phyloP scores from a whole-genome alignment of 345 rosid genomes.

The Eucalyptus coolabah region DNA sequence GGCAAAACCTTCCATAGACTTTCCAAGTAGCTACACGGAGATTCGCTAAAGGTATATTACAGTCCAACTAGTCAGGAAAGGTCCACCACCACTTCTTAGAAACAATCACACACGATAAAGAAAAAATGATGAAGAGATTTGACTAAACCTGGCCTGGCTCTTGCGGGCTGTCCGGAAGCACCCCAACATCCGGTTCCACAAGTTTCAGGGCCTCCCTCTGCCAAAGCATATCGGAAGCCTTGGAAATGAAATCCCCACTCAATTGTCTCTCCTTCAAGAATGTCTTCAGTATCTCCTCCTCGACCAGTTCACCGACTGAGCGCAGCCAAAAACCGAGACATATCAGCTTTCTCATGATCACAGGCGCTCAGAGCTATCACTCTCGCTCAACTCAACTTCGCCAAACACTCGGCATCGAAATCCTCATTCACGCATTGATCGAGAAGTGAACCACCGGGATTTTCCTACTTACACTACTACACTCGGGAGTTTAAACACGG shows the following conservation, averaged over 20 bases:
- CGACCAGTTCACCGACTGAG: slow-evolving; percentile 40
- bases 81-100: not conserved
- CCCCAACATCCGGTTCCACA: slow-evolving; percentile 17
- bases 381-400: not conserved
- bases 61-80: not conserved
- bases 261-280: slow-evolving; percentile 68
- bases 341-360: not conserved
- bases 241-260: slow-evolving; percentile 80
- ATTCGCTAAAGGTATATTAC: not conserved
- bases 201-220: slow-evolving; percentile 23
- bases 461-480: not conserved
- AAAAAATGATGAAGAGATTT: not conserved
- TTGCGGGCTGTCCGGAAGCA: not conserved
- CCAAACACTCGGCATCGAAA: not conserved
- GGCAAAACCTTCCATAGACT: not conserved
- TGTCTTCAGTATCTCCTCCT: slow-evolving; percentile 60
- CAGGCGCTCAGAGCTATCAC: not conserved
- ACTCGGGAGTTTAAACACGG: not conserved
- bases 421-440: not conserved
- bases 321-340: not conserved
- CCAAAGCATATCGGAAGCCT: slow-evolving; percentile 69
- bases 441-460: not conserved
- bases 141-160: slow-evolving; percentile 16
- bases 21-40: not conserved
- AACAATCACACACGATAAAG: not conserved